Percentiles rank a stretch among this genome's conserved stretches.
phyloP scores from a whole-genome alignment of 2,329 filamentous ascomycete genomes.

The Cercospora beticola region DNA sequence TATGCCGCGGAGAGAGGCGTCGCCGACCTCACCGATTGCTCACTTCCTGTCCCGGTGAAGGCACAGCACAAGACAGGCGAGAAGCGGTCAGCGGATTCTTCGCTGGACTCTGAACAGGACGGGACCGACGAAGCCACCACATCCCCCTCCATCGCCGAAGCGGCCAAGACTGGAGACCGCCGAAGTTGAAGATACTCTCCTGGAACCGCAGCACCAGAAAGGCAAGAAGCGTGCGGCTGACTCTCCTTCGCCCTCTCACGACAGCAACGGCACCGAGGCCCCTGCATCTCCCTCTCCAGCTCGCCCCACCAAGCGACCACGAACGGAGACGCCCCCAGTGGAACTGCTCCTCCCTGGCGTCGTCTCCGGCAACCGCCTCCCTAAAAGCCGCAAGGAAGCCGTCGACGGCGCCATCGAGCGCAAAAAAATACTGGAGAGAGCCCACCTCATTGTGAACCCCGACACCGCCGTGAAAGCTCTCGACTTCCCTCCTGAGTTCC shows the following conservation, averaged over 20 bases:
- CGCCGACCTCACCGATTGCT: slow-evolving; percentile 3
- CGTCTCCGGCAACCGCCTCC: slow-evolving; percentile 26
- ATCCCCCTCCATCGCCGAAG: neutral
- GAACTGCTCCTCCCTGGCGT: slow-evolving; percentile 10
- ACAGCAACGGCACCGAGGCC: neutral
- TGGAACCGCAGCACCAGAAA: neutral
- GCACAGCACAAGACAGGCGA: neutral
- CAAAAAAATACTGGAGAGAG: slow-evolving; percentile 20
- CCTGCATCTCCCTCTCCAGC: neutral
- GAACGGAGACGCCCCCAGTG: neutral
- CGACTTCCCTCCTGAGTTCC: slow-evolving; percentile 34
- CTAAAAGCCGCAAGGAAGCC: slow-evolving; percentile 26
- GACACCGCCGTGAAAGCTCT: slow-evolving; percentile 1
- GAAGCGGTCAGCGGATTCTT: slow-evolving; percentile 3
- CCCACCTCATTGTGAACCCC: slow-evolving; percentile 5
- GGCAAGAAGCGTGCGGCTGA: neutral
- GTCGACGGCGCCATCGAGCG: slow-evolving; percentile 20
- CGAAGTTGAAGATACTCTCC: neutral
- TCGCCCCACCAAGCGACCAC: neutral
- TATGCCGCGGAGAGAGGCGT: slow-evolving; percentile 3
- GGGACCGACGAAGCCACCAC: slow-evolving; percentile 3
- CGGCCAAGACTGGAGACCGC: neutral
- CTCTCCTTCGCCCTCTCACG: neutral
- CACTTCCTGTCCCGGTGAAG: slow-evolving; percentile 15
- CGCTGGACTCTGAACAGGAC: neutral